phyloP scores from a whole-genome alignment of 1,284 basidiomycete species.

The Fomitiporia mediterranea region DNA sequence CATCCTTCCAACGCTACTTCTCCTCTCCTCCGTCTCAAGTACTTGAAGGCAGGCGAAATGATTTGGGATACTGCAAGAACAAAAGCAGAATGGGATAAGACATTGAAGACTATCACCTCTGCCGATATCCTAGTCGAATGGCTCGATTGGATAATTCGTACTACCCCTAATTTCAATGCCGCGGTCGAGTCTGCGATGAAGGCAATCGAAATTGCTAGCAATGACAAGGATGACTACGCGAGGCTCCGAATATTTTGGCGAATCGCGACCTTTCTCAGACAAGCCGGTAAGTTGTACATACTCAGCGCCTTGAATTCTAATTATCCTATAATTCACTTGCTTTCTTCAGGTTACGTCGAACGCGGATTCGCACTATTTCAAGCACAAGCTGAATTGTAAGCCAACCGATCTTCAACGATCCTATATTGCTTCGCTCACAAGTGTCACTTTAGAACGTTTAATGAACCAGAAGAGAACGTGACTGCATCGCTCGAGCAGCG shows the following conservation, averaged over 20 bases:
- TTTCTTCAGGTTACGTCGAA: conserved; percentile 40
- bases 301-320: neutral
- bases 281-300: conserved; percentile 58
- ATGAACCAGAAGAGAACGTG: conserved; percentile 41
- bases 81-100: conserved; percentile 66
- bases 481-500: conserved; percentile 40
- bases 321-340: neutral
- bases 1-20: conserved; percentile 49
- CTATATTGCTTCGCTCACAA: conserved; percentile 12
- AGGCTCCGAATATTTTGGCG: conserved; percentile 70
- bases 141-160: conserved; percentile 67
- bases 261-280: conserved; percentile 58
- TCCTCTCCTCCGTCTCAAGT: conserved; percentile 50
- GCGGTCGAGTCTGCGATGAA: conserved; percentile 46
- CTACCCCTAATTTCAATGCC: conserved; percentile 42
- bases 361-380: conserved; percentile 70
- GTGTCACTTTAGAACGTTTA: conserved; percentile 44
- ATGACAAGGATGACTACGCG: conserved; percentile 45
- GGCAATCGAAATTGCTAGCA: conserved; percentile 25
- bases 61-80: conserved; percentile 58
- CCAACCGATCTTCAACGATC: conserved; percentile 5
- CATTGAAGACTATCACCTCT: conserved; percentile 45
- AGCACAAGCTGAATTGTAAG: conserved; percentile 73
- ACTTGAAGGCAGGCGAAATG: conserved; percentile 66
- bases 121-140: conserved; percentile 66